Percentiles rank a stretch among this genome's conserved stretches.
phyloP scores from a whole-genome alignment of 805 yeast genomes.

The Lachancea kluyveri region DNA sequence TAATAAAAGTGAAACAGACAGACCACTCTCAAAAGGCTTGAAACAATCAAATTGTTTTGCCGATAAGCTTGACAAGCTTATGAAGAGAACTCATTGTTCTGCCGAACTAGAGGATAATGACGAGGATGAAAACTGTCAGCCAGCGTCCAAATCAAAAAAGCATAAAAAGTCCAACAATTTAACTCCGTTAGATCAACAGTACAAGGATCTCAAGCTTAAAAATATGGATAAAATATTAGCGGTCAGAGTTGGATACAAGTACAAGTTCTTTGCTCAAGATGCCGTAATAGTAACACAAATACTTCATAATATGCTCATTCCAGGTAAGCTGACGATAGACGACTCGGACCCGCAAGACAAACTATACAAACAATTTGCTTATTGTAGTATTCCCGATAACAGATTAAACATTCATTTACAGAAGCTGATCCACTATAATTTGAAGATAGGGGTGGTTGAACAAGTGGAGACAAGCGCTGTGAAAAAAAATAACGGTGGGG shows the following conservation, averaged over 20 bases:
- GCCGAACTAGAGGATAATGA: constrained; percentile 7
- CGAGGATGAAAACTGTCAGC: constrained; percentile 6
- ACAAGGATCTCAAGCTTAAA: constrained; percentile 52
- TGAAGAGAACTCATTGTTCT: constrained; percentile 6
- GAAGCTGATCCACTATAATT: constrained; percentile 62
- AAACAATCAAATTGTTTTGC: constrained; percentile 7
- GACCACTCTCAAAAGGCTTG: constrained; percentile 2
- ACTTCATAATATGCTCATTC: constrained; percentile 63
- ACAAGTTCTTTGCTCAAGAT: constrained; percentile 79
- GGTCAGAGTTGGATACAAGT: constrained; percentile 89
- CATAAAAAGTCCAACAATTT: constrained; percentile 21
- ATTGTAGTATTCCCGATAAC: constrained; percentile 78
- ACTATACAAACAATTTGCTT: constrained; percentile 58
- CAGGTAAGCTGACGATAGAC: constrained; percentile 56
- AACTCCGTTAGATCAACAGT: constrained; percentile 81
- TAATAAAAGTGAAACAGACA: not conserved
- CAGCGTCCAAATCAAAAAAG: constrained; percentile 1
- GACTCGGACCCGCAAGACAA: constrained; percentile 44
- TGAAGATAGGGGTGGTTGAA: constrained; percentile 80
- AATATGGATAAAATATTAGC: constrained; percentile 68
- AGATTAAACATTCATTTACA: constrained; percentile 72
- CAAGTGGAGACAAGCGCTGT: constrained; percentile 79
- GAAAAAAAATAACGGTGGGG: constrained; percentile 45
- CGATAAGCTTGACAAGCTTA: constrained; percentile 7
- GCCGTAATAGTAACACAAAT: constrained; percentile 64